Conservation (phyloP, 2,329 filamentous ascomycete genomes). For the Eutypella sp. region DNA sequence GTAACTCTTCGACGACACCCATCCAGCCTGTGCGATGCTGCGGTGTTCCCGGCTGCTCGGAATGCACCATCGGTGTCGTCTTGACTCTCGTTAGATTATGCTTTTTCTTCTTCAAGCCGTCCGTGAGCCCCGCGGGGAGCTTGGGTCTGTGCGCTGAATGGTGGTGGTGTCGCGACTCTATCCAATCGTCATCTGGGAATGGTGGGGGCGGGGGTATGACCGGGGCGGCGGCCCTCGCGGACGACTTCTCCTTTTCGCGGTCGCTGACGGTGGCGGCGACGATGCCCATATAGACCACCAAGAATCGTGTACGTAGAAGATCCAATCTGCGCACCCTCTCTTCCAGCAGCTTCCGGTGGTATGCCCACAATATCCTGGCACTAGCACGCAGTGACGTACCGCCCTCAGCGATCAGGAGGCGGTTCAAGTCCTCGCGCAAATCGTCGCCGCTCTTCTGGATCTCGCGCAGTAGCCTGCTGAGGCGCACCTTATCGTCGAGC, state of each 20-base stretch:
- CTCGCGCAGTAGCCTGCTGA: slow-evolving; percentile 53
- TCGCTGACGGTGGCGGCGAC: slow-evolving; percentile 36
- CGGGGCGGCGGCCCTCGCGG: slow-evolving; percentile 23
- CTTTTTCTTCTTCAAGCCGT: slow-evolving; percentile 38
- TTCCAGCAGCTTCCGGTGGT: slow-evolving; percentile 48
- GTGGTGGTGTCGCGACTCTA: slow-evolving; percentile 14
- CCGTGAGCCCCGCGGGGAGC: slow-evolving; percentile 38
- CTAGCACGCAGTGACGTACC: slow-evolving; percentile 39
- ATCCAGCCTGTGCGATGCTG: slow-evolving; percentile 57
- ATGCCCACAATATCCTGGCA: slow-evolving; percentile 55
- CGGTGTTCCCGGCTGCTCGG: slow-evolving; percentile 39
- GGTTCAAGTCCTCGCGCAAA: slow-evolving; percentile 54
- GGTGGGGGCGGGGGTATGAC: background rate
- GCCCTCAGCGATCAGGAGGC: slow-evolving; percentile 42
- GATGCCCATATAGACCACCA: slow-evolving; percentile 60
- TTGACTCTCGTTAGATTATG: slow-evolving; percentile 49
- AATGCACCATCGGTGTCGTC: slow-evolving; percentile 49
- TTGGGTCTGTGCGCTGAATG: slow-evolving; percentile 24
- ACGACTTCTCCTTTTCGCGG: slow-evolving; percentile 29
- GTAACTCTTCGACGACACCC: slow-evolving; percentile 58
- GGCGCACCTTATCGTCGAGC: slow-evolving; percentile 58
- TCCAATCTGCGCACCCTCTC: slow-evolving; percentile 56
- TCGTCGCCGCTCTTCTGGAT: slow-evolving; percentile 58
- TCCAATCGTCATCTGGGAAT: too few species aligned
- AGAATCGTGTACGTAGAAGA: slow-evolving; percentile 58